phyloP scores from a whole-genome alignment of 1,284 basidiomycete genomes.

The Naganishia sp. region DNA sequence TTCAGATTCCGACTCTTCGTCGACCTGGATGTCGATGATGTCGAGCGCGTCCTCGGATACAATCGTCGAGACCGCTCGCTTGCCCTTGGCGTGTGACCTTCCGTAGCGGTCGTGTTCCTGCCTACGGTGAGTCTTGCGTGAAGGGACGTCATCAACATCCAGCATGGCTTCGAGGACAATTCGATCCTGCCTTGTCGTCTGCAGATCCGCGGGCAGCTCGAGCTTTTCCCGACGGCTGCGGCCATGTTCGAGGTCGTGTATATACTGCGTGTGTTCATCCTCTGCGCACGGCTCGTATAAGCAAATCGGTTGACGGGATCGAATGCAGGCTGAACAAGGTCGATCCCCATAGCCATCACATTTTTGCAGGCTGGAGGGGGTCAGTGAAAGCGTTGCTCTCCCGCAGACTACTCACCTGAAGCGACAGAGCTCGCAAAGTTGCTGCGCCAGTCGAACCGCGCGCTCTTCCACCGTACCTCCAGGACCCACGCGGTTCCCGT shows the following conservation, averaged over 20 bases:
- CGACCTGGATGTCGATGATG: conserved; percentile 5
- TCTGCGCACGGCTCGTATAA: conserved; percentile 14
- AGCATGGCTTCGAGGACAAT: conserved; percentile 22
- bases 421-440: conserved; percentile 11
- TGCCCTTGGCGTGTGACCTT: not conserved
- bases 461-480: conserved; percentile 16
- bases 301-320: conserved; percentile 10
- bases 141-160: not conserved
- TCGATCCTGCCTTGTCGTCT: conserved; percentile 24
- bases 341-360: conserved; percentile 25
- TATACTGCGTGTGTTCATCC: conserved; percentile 1
- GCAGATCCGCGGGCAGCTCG: conserved; percentile 15
- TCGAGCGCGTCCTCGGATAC: conserved; percentile 17
- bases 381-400: not conserved
- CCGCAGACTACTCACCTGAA: not conserved
- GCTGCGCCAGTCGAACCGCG: conserved; percentile 7
- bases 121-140: not conserved
- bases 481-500: conserved; percentile 23
- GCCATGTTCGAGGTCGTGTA: conserved; percentile 20
- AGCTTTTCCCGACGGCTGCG: not conserved
- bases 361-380: conserved; percentile 4
- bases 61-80: not conserved
- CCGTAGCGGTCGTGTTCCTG: not conserved
- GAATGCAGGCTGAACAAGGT: conserved; percentile 16
- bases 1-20: conserved; percentile 9